phyloP scores from a whole-genome alignment of 495 filamentous ascomycete species.

The Daldinia vernicosa region DNA sequence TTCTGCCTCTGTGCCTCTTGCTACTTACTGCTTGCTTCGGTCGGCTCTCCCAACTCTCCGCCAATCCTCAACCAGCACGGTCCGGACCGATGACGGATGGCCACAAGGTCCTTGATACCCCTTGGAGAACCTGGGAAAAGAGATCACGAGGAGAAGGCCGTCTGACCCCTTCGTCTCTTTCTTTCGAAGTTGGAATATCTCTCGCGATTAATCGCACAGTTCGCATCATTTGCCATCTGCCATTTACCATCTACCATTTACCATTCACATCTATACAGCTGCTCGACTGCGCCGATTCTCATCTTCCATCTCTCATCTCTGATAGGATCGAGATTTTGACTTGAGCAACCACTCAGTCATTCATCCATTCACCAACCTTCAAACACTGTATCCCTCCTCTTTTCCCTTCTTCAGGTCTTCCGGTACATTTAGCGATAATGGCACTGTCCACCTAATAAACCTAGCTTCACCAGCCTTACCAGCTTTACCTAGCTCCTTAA shows the following conservation, averaged over 20 bases:
- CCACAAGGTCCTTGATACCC: constrained; percentile 41
- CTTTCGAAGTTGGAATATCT: not conserved
- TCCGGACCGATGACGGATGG: constrained; percentile 51
- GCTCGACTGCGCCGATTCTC: not conserved
- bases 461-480: constrained; percentile 38
- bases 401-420: not conserved
- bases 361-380: not conserved
- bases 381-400: not conserved
- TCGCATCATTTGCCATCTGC: not conserved
- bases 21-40: constrained; percentile 1
- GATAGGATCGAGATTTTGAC: not conserved
- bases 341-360: not conserved
- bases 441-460: constrained; percentile 37
- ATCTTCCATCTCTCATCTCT: not conserved
- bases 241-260: not conserved
- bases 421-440: constrained; percentile 29
- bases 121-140: not conserved
- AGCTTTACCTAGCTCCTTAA: constrained; percentile 30
- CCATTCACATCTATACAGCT: not conserved
- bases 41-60: constrained; percentile 26
- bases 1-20: constrained; percentile 13
- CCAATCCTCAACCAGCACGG: constrained; percentile 31
- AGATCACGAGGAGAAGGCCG: constrained; percentile 47
- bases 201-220: not conserved
- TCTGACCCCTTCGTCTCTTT: constrained; percentile 37